A percentile compares a stretch with the other conserved stretches of the same genome.
Conservation (phyloP, 306 rosid species). For the Prunus campanulata region DNA sequence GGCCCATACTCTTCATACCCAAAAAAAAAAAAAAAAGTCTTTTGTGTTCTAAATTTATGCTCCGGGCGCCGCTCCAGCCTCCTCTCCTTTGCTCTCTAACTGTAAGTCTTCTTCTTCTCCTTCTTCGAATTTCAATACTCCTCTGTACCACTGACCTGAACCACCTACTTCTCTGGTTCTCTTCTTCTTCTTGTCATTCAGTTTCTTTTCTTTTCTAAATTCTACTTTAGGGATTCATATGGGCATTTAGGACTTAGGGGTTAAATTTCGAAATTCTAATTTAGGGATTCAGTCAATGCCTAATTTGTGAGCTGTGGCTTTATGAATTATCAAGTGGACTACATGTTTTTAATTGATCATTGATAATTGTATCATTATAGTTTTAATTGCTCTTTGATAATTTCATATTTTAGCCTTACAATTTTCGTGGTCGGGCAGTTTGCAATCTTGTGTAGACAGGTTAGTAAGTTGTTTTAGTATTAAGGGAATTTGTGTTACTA, state of each 20-base stretch:
- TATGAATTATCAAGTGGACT: not conserved
- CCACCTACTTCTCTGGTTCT: not conserved
- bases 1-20: no score
- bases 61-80: not conserved
- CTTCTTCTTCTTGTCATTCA: not conserved
- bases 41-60: no score
- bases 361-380: no score
- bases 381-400: not conserved
- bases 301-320: not conserved
- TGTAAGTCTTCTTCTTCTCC: not conserved
- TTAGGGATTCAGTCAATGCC: not conserved
- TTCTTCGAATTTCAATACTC: not conserved
- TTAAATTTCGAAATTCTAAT: not conserved
- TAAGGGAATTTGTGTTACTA: no score
- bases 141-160: not conserved
- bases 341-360: not conserved
- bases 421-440: no score
- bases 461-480: no score
- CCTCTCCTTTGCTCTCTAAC: not conserved
- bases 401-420: not conserved
- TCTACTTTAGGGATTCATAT: not conserved
- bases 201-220: not conserved
- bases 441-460: no score
- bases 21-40: no score
- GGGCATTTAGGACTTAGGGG: not conserved